Evolutionary conservation across 176 grass and related monocot species (phyloP).

Genomic region (Guadua angustifolia): DNA sequence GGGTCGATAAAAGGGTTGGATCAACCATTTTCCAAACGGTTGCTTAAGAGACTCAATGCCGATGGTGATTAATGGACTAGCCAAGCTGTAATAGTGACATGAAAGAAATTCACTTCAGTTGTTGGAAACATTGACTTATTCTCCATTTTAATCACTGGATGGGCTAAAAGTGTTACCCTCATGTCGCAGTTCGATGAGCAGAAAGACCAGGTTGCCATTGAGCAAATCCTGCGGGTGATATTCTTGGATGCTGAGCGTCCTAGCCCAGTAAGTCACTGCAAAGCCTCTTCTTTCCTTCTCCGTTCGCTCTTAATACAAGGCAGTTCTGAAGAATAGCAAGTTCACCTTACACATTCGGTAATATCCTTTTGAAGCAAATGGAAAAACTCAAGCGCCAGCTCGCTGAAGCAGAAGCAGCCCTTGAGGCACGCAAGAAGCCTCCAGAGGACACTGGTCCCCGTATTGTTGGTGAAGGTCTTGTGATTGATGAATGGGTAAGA

Average conservation of each 20-base stretch:
- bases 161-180: constrained; percentile 27
- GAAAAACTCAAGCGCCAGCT: constrained; percentile 92
- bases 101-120: background rate
- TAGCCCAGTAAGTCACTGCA: constrained; percentile 57
- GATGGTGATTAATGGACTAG: background rate
- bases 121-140: constrained; percentile 1
- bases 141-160: background rate
- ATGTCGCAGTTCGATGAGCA: constrained; percentile 87
- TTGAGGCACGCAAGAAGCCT: constrained; percentile 95
- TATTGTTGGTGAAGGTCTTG: constrained; percentile 89
- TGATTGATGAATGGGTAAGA: constrained; percentile 99
- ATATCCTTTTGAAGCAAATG: constrained; percentile 70
- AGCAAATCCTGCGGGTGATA: constrained; percentile 87
- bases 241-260: constrained; percentile 82
- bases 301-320: background rate
- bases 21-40: background rate
- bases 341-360: constrained; percentile 8
- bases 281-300: background rate
- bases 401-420: constrained; percentile 85
- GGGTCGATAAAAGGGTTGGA: background rate
- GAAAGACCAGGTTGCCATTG: constrained; percentile 81
- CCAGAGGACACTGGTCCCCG: constrained; percentile 65
- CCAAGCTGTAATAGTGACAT: background rate
- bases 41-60: background rate
- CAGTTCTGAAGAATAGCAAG: background rate